Conservation (phyloP, 2,329 filamentous ascomycete species). For the Colletotrichum gloeosporioides region DNA sequence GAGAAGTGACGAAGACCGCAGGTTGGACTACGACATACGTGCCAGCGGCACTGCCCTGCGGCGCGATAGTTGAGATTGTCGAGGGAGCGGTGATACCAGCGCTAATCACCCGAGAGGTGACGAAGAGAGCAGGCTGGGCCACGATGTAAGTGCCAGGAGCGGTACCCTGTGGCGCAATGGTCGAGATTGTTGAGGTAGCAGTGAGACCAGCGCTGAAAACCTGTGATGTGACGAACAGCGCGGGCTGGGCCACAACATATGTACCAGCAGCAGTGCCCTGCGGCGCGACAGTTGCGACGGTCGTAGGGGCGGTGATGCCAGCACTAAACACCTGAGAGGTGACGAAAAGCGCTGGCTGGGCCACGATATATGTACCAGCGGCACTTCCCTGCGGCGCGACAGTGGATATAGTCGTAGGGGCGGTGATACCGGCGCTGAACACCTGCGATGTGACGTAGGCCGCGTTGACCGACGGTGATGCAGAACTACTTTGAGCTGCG, state of each 20-base stretch:
- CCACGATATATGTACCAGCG: neutral
- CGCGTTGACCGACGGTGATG: neutral
- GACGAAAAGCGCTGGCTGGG: neutral
- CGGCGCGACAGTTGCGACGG: neutral
- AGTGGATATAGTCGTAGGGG: neutral
- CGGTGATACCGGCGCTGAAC: neutral
- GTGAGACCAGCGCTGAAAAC: neutral
- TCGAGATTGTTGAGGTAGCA: too few relatives aligned
- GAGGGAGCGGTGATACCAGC: neutral
- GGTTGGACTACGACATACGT: neutral
- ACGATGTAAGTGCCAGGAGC: too few relatives aligned
- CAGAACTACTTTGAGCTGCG: neutral
- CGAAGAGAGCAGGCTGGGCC: neutral
- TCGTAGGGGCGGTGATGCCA: neutral
- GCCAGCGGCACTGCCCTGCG: neutral
- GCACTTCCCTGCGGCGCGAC: neutral
- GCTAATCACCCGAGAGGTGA: neutral
- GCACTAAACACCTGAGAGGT: neutral
- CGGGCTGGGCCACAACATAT: neutral
- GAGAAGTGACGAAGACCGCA: neutral
- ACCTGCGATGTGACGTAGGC: neutral
- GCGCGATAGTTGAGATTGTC: neutral
- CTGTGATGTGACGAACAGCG: neutral
- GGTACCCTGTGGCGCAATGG: too few relatives aligned
- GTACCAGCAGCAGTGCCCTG: neutral